Base-by-base conservation (phyloP, 768 basidiomycete species). In the Boletus tylopilopsis region DNA sequence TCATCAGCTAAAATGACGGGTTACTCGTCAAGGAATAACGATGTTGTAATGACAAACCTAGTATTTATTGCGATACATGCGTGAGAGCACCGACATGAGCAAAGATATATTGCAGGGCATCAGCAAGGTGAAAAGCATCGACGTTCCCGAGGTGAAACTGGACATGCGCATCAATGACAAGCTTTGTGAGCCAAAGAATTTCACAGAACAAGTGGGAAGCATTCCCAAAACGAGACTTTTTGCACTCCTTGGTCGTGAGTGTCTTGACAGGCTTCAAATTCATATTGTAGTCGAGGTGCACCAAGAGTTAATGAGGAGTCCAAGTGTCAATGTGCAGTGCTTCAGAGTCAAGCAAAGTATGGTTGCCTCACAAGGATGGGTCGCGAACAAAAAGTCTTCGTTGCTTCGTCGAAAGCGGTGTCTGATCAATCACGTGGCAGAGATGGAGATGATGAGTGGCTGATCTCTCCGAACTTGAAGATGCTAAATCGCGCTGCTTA, bases 51-150 rank as follows among this genome's bases (percentile, higher is more conserved):
- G 33, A 64, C 76, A 10, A 51, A 86, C 87, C 82, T 98, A 98
- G 77, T 99, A 99, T 76, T 98, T 97, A 77, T 97, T 97, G 25
- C 95, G 85, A 73, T 99, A 99, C 96, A 99, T 99, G 60, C 96
- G 96, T 99, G 58, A 99, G 74, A 22, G 96, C 95, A 63, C 96
- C 96, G 49, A 99, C 92, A 63, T 99, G 96, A 2, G 81, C 88
- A 61, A 98, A 98, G 62, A 93, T 95, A 69, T 98, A 99, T 68
- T 99, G 96, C 21, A 99, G 75, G 1, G 96, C 96, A 57, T 99
- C 96, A 16, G 96, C 96, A 42, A 99, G 84, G 68, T 99, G 96
- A 81, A 99, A 99, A 2, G 94, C 96, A 61, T 99, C 96, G 25
- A 98, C 92, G 57, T 98, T 98, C 41, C 96, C 96, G 32, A 99